Base-by-base conservation (phyloP, 805 yeast genomes). In the Vanderwaltozyma polyspora region DNA sequence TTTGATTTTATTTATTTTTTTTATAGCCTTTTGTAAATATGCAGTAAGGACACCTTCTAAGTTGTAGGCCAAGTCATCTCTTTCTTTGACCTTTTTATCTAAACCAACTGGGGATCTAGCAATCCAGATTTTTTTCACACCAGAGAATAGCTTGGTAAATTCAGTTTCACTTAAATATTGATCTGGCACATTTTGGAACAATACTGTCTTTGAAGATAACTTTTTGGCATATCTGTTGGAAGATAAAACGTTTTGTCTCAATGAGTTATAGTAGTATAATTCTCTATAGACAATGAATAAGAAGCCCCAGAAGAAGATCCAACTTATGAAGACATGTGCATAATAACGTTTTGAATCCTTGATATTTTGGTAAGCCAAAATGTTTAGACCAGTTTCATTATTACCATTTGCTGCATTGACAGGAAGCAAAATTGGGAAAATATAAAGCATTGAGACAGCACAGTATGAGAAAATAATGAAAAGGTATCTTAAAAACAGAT, bases 101-200 rank as follows among this genome's bases (percentile, higher is more conserved):
- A 89, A 67, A 25, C 67, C 59, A 36, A 68, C 57, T 41, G 64
- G 55, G 45, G 74, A 76, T 52, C 94, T 71, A 19, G 87, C 76
- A 29, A 86, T 76, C 76, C 86, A 83, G 32, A 89, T 79, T 41
- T 74, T 66, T 49, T 74, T 79, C 27, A 85, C 94, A 42, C 94
- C 95, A 29, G 74, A 77, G 50, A 85, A 87, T 37, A 87, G 54
- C 51, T 78, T 78, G 46, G 71, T 65, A 40, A 89, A 73, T 46
- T 82, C 85, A 36, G 68, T 65, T 51, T 80, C 93, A 52, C 75
- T 76, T 38, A 84, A 63, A 48, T 74, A 73, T 38, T 76, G 71
- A 37, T 77, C 73, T 9, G 96, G 91, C 5, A 86, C 89, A 7
- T 82, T 72, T 59, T 82, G 94, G 57, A 87, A 76, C 33, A 89